Conservation (phyloP, 495 filamentous ascomycete genomes). For the Monascus purpureus region DNA sequence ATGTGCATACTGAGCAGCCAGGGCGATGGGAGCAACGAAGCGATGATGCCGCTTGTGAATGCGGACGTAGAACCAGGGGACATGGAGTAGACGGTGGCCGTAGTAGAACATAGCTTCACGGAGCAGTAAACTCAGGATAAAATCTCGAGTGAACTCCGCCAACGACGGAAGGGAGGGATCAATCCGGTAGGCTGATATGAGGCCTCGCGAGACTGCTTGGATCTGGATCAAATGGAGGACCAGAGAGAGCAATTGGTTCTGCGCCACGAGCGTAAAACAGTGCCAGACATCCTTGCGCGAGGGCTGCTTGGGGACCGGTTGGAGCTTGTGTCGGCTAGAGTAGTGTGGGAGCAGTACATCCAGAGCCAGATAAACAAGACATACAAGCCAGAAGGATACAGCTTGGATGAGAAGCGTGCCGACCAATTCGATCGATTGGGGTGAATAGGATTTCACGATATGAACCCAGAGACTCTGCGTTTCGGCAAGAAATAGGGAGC, state of each 20-base stretch:
- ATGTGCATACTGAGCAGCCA: slow-evolving; percentile 45
- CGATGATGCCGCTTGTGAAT: slow-evolving; percentile 46
- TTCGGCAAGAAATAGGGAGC: not conserved
- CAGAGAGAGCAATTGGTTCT: slow-evolving; percentile 32
- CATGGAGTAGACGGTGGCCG: slow-evolving; percentile 40
- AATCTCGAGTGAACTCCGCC: slow-evolving; percentile 22
- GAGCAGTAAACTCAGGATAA: slow-evolving; percentile 29
- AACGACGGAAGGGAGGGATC: slow-evolving; percentile 17
- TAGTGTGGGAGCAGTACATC: slow-evolving; percentile 30
- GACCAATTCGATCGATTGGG: slow-evolving; percentile 26
- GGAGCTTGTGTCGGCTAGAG: slow-evolving; percentile 41
- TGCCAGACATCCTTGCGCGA: slow-evolving; percentile 26
- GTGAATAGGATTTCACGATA: slow-evolving; percentile 13
- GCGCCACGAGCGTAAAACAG: slow-evolving; percentile 29
- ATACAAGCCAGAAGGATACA: slow-evolving; percentile 38
- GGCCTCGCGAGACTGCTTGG: slow-evolving; percentile 5
- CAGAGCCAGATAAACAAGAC: slow-evolving; percentile 25
- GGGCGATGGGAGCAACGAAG: slow-evolving; percentile 44
- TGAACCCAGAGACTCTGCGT: slow-evolving; percentile 11
- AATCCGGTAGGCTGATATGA: slow-evolving; percentile 19
- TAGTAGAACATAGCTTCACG: slow-evolving; percentile 45
- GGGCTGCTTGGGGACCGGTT: slow-evolving; percentile 36
- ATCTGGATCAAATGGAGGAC: slow-evolving; percentile 21
- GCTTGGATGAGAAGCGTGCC: slow-evolving; percentile 31
- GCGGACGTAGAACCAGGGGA: slow-evolving; percentile 27